Conservation (phyloP, 2,329 filamentous ascomycete species). For the Zasmidium citrigriseum region DNA sequence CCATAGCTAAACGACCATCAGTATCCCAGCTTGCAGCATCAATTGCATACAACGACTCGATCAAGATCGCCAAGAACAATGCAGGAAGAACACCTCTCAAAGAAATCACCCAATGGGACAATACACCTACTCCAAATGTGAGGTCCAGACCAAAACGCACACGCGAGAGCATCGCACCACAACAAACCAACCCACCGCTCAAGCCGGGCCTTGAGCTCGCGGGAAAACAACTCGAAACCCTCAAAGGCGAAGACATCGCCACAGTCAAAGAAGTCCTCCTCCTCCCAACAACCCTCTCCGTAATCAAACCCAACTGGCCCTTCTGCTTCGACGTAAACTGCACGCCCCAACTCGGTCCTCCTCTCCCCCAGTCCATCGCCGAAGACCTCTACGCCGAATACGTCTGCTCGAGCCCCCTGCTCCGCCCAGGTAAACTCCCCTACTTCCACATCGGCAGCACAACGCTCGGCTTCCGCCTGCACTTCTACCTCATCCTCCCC, state of each 20-base stretch:
- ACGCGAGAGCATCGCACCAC: slow-evolving; percentile 1
- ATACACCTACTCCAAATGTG: slow-evolving; percentile 4
- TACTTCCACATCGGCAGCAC: slow-evolving; percentile 25
- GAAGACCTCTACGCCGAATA: slow-evolving; percentile 20
- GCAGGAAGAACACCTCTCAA: not conserved
- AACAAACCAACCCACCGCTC: slow-evolving; percentile 11
- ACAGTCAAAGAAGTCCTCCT: slow-evolving; percentile 20
- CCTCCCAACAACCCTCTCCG: slow-evolving; percentile 22
- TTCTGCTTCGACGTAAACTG: slow-evolving; percentile 23
- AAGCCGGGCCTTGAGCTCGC: slow-evolving; percentile 22
- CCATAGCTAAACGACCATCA: slow-evolving; percentile 5
- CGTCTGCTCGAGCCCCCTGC: slow-evolving; percentile 14
- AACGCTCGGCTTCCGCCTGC: slow-evolving; percentile 20
- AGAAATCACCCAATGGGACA: slow-evolving; percentile 6
- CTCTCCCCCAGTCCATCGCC: slow-evolving; percentile 17
- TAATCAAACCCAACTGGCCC: slow-evolving; percentile 21
- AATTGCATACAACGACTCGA: not conserved
- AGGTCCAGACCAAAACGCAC: not conserved
- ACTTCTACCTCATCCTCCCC: slow-evolving; percentile 25
- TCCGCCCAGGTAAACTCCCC: slow-evolving; percentile 17
- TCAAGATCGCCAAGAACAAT: slow-evolving; percentile 1
- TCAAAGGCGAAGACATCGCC: slow-evolving; percentile 17
- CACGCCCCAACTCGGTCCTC: slow-evolving; percentile 23
- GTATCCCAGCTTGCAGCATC: slow-evolving; percentile 3
- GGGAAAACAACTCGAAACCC: slow-evolving; percentile 15